A percentile compares a stretch with the other conserved stretches of the same genome.
Evolutionary conservation across 345 rosid species (phyloP).

Genomic region (Noccaea caerulescens): DNA sequence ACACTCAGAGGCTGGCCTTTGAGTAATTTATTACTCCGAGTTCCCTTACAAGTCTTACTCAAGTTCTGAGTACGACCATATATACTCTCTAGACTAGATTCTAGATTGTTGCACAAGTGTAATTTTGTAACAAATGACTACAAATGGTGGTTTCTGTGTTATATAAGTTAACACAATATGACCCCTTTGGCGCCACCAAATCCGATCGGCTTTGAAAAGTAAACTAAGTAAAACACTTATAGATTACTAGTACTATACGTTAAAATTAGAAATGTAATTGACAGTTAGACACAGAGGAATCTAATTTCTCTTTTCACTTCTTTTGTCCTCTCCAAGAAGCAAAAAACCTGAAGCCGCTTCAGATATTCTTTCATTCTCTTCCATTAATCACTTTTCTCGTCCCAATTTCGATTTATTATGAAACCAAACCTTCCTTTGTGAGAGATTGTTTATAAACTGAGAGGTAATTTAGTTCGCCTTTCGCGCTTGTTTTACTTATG

Average conservation of each 20-base stretch:
- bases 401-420: not conserved
- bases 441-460: conserved; percentile 7
- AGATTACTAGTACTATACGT: too few species aligned
- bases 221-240: too few species aligned
- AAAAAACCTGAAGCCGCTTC: conserved; percentile 20
- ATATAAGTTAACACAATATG: too few species aligned
- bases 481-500: conserved; percentile 21
- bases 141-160: not conserved
- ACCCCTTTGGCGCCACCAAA: too few species aligned
- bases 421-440: not conserved
- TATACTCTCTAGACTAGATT: not conserved
- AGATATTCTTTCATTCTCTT: conserved; percentile 9
- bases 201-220: too few species aligned
- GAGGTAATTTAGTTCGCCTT: conserved; percentile 31
- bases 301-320: not conserved
- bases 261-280: not conserved
- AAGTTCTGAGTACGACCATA: not conserved
- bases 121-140: conserved; percentile 30
- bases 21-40: conserved; percentile 46
- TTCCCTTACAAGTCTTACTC: conserved; percentile 12
- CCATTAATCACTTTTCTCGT: not conserved
- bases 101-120: conserved; percentile 21
- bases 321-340: not conserved
- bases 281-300: conserved; percentile 15
- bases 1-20: conserved; percentile 89